Conservation (phyloP, 257 asterid genomes). For the Linderniella brevidens region DNA sequence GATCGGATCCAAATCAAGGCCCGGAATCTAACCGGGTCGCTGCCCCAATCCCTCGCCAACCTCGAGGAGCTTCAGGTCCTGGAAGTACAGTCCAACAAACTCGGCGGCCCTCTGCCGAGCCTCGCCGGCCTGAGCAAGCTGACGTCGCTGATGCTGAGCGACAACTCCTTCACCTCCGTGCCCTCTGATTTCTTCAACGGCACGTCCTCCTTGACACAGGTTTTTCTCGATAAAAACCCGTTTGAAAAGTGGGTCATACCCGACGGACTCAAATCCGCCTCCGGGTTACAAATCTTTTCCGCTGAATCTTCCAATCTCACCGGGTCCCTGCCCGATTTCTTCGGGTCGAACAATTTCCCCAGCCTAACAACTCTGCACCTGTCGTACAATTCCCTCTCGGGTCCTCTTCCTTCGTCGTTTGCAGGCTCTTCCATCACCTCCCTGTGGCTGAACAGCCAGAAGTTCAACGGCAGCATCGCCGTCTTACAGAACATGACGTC, state of each 20-base stretch:
- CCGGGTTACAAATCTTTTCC: constrained; percentile 28
- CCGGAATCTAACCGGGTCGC: constrained; percentile 35
- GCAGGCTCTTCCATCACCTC: constrained; percentile 29
- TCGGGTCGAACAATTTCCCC: constrained; percentile 23
- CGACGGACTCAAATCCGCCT: constrained; percentile 21
- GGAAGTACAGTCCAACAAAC: constrained; percentile 36
- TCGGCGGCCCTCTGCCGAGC: constrained; percentile 57
- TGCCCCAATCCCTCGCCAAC: constrained; percentile 29
- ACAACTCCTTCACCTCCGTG: constrained; percentile 42
- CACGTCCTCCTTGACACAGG: constrained; percentile 31
- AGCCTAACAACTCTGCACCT: constrained; percentile 24
- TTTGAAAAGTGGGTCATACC: constrained; percentile 47
- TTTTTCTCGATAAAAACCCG: constrained; percentile 37
- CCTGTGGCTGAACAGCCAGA: constrained; percentile 51
- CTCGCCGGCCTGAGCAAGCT: constrained; percentile 40
- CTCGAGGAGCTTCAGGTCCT: constrained; percentile 32
- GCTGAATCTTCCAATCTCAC: constrained; percentile 32
- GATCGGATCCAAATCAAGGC: constrained; percentile 54
- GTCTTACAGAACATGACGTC: constrained; percentile 42
- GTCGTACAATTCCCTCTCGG: constrained; percentile 38
- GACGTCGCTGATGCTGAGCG: constrained; percentile 21
- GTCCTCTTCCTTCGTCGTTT: constrained; percentile 43
- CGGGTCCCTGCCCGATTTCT: constrained; percentile 47
- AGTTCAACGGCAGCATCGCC: constrained; percentile 32
- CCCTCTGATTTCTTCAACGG: constrained; percentile 68